Evolutionary conservation across 306 rosid genomes (phyloP).

Genomic region (Sechiopsis laciniata): DNA sequence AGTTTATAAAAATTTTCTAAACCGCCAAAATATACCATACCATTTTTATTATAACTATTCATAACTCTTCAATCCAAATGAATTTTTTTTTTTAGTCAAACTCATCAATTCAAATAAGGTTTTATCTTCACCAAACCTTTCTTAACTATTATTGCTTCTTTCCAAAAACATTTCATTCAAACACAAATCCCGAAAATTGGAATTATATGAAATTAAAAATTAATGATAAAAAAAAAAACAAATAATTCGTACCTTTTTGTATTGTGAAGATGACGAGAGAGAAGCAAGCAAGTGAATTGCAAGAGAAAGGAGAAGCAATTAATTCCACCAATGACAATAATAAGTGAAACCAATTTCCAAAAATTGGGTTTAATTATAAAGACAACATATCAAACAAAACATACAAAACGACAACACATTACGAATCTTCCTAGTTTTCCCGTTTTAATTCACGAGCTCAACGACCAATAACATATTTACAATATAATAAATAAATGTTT

Average conservation of each 20-base stretch:
- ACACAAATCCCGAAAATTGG: too few relatives aligned
- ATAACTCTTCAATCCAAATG: too few relatives aligned
- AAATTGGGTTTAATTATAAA: not conserved
- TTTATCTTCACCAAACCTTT: too few relatives aligned
- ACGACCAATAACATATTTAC: not conserved
- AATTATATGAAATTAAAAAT: not conserved
- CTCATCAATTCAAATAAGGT: too few relatives aligned
- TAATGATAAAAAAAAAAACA: not conserved
- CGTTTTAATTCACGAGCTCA: not conserved
- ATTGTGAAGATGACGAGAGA: not conserved
- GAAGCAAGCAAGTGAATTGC: not conserved
- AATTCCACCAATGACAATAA: not conserved
- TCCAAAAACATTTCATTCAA: too few relatives aligned
- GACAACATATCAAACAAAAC: not conserved
- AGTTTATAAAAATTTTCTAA: too few relatives aligned
- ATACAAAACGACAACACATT: not conserved
- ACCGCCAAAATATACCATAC: too few relatives aligned
- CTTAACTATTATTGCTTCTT: too few relatives aligned
- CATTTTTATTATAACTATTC: too few relatives aligned
- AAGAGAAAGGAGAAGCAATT: not conserved
- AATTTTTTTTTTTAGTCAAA: too few relatives aligned
- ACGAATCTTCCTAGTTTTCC: slow-evolving; percentile 1
- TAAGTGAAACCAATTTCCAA: not conserved
- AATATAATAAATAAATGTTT: not conserved
- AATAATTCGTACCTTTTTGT: not conserved